phyloP scores from a whole-genome alignment of 176 grass and related monocot genomes.

The Rhynchospora breviuscula region DNA sequence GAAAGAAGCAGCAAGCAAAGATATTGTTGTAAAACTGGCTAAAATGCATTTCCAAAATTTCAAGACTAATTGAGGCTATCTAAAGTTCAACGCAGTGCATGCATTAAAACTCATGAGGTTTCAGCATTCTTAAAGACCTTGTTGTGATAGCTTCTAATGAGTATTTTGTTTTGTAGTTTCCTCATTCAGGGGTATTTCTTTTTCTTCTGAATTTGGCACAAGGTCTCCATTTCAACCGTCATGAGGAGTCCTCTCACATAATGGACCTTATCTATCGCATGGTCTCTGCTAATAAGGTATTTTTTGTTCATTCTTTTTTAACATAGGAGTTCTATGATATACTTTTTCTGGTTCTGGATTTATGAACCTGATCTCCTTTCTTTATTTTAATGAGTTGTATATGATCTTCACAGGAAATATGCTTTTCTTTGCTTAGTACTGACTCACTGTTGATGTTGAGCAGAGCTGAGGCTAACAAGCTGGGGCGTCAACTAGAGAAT shows the following conservation, averaged over 20 bases:
- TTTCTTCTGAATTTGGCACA: constrained; percentile 62
- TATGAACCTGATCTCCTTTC: constrained; percentile 8
- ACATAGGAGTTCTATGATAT: constrained; percentile 6
- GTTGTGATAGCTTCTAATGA: neutral
- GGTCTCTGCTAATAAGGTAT: constrained; percentile 73
- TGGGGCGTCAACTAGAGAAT: constrained; percentile 35
- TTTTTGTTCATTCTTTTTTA: constrained; percentile 1
- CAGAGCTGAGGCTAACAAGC: constrained; percentile 45
- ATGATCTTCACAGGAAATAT: constrained; percentile 40
- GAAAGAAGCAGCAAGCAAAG: neutral
- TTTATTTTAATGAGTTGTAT: neutral
- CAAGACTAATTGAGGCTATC: constrained; percentile 9
- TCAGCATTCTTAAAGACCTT: neutral
- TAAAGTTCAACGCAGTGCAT: neutral
- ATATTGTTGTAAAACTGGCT: neutral
- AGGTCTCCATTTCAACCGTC: constrained; percentile 60
- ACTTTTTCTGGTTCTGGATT: constrained; percentile 17
- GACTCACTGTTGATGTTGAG: constrained; percentile 27
- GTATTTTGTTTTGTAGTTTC: constrained; percentile 45
- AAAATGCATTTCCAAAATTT: neutral
- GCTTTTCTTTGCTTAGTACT: constrained; percentile 58
- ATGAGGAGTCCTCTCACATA: constrained; percentile 48
- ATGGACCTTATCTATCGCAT: constrained; percentile 63
- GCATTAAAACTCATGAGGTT: neutral
- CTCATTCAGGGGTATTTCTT: constrained; percentile 78